Base-by-base conservation (phyloP, 257 asterid species). In the Solanum clarkiae region DNA sequence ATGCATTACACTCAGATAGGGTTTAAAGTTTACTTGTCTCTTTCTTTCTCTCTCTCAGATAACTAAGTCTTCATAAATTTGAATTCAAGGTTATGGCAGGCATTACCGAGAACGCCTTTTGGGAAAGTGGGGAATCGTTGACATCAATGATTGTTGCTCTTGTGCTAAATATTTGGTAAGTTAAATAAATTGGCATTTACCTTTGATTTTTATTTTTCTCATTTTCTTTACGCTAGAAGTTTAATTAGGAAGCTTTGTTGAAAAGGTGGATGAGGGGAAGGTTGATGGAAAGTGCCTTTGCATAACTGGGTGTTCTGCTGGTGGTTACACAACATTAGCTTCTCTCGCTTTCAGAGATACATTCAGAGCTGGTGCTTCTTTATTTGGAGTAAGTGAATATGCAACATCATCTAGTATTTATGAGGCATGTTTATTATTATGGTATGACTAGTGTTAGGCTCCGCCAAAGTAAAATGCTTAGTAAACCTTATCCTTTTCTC, bases 251-350 rank as follows among this genome's bases (percentile, higher is more conserved):
- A 68, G 8, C 60, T 86, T 80, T 86, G 80, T 83, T 84, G 85
- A 85, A 42, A 72, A 96, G 99, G 98, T 90, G 86, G 94, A 92
- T 68, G 88, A 89, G 75, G 98, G 98, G 86, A 95, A 92, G 88
- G 98, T 92, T 70, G 99, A 96, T 84, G 92, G 93, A 24, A 90
- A 92, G 83, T 92, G 97, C 80, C 89, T 96, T 77, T 96, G 99
- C 86, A 95, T 96, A 80, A 91, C 96, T 16, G 97, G 99, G 80
- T 98, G 97, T 85, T 96, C 99, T 90, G 98, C 98, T 72, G 98
- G 99, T 85, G 99, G 98, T 69, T 96, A 93, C 92, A 95, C 99
- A 81, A 95, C 98, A 86, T 86, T 96, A 66, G 98, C 98, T 55
- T 93, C 98, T 49, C 98, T 95, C 88, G 98, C 97, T 79, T 96